Conservation (phyloP, 1,284 basidiomycete species). For the Neotropicomus parvogracilis region DNA sequence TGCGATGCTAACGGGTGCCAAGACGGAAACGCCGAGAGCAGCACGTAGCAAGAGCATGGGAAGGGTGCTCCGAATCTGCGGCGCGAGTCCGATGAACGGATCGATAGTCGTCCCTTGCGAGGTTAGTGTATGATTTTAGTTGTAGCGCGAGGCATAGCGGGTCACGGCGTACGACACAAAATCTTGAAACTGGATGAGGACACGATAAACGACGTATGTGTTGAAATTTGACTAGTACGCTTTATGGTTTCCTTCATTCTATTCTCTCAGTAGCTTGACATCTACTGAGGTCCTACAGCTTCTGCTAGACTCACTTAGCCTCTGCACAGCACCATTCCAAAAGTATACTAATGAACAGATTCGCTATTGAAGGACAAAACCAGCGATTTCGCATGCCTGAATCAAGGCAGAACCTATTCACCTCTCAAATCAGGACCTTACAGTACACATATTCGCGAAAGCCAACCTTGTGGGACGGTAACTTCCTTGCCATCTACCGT, state of each 20-base stretch:
- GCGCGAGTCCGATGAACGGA: neutral
- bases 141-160: too few relatives aligned
- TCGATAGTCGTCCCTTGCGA: neutral
- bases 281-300: too few relatives aligned
- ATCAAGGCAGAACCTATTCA: constrained; percentile 83
- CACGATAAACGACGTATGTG: too few relatives aligned
- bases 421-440: constrained; percentile 12
- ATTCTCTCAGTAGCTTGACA: too few relatives aligned
- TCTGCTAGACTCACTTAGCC: too few relatives aligned
- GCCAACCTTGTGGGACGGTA: constrained; percentile 83
- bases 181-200: too few relatives aligned
- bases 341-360: constrained; percentile 18
- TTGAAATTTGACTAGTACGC: too few relatives aligned
- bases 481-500: constrained; percentile 94
- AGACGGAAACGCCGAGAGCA: neutral
- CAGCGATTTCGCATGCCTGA: constrained; percentile 92
- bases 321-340: too few relatives aligned
- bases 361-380: constrained; percentile 71
- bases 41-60: neutral
- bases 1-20: neutral
- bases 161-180: too few relatives aligned
- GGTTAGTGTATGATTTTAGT: neutral
- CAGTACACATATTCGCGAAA: constrained; percentile 2
- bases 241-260: too few relatives aligned
- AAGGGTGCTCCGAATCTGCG: neutral